Evolutionary conservation across 2,329 filamentous ascomycete genomes (phyloP), one percentile per base, ranked within the genome.

Genomic region (Sclerotinia glacialis): DNA sequence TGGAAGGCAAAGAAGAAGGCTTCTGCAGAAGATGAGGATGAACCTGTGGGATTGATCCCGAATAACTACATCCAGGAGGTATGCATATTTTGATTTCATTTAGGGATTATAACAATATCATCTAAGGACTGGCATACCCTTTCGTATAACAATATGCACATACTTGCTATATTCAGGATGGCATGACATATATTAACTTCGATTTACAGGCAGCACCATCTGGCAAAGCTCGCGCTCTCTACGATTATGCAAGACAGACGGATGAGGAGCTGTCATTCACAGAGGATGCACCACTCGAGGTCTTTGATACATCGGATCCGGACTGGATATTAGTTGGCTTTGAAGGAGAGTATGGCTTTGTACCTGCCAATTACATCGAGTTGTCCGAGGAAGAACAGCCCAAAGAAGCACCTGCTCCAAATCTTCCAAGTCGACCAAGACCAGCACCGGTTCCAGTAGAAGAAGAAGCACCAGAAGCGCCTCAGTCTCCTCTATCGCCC

Each of bases 61-160:
- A 93, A 91, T 77, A 99, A 97, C 78, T 99, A 99, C 78, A 85
- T 99, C 66, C 90, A 97, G 81, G 88, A 96, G 88, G 93, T 96
- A 81, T 80, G 87, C 68, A 65, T 44, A 67, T 67, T n/a, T 34
- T 53, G 49, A 42, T 28, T 34, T n/a, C 12, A 31, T 55, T 21
- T 58, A 21, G 3, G 21, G 16, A 37, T 18, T 26, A 21, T 65
- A 18, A 31, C 42, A 37, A 37, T 59, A 3, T 40, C 53, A 50
- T 37, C 50, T 49, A 28, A 23, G 28, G 28, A 64, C 46, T 14
- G 11, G 26, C 49, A 46, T 21, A 60, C 21, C 28, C 44, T 23
- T 37, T 21, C 12, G 5, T 11, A 26, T 49, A 16, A 37, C 21
- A 49, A 47, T 47, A 34, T 65, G 44, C n/a, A 31, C n/a, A 40